These are phyloP conservation scores for Ophiognomonia clavigignenti-juglandacearum DNA, from an alignment of 2,329 filamentous ascomycete genomes.

Conservation along the genomic window DNA sequence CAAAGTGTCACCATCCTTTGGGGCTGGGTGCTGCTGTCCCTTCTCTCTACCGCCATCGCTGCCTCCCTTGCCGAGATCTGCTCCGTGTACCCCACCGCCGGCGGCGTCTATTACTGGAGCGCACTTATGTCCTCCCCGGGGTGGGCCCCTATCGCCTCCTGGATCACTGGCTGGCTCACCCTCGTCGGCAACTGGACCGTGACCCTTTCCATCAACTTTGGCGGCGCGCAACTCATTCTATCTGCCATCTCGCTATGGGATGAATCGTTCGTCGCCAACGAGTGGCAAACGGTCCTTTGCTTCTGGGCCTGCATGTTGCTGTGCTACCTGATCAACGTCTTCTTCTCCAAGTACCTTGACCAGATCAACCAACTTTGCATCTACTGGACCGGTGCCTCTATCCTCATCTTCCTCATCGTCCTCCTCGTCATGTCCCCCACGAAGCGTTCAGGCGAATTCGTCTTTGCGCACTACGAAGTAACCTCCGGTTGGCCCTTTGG, in stretches of 20 bases:
- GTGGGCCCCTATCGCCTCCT: slow-evolving; percentile 63
- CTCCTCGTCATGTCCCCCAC: slow-evolving; percentile 56
- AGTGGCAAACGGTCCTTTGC: slow-evolving; percentile 65
- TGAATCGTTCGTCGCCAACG: slow-evolving; percentile 62
- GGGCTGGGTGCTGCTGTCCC: slow-evolving; percentile 63
- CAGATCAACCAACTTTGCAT: slow-evolving; percentile 70
- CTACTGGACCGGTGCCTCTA: slow-evolving; percentile 63
- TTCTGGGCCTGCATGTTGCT: slow-evolving; percentile 69
- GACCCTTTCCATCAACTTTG: slow-evolving; percentile 63
- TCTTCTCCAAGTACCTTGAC: slow-evolving; percentile 54
- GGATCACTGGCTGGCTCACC: slow-evolving; percentile 68
- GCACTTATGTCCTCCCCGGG: slow-evolving; percentile 62
- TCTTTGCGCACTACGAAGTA: slow-evolving; percentile 64
- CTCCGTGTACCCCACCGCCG: slow-evolving; percentile 63
- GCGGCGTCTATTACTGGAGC: slow-evolving; percentile 67
- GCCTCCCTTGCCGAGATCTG: slow-evolving; percentile 66
- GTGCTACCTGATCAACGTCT: slow-evolving; percentile 61
- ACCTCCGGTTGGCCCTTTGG: slow-evolving; percentile 61
- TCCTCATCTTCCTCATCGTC: slow-evolving; percentile 45
- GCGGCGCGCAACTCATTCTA: slow-evolving; percentile 60
- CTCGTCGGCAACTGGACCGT: slow-evolving; percentile 70
- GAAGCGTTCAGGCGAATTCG: slow-evolving; percentile 55
- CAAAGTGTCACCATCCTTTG: slow-evolving; percentile 65
- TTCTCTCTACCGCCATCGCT: slow-evolving; percentile 60
- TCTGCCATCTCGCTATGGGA: slow-evolving; percentile 65